Evolutionary conservation across 2,329 filamentous ascomycete species (phyloP).

Genomic region (Amauroascus verrucosus): DNA sequence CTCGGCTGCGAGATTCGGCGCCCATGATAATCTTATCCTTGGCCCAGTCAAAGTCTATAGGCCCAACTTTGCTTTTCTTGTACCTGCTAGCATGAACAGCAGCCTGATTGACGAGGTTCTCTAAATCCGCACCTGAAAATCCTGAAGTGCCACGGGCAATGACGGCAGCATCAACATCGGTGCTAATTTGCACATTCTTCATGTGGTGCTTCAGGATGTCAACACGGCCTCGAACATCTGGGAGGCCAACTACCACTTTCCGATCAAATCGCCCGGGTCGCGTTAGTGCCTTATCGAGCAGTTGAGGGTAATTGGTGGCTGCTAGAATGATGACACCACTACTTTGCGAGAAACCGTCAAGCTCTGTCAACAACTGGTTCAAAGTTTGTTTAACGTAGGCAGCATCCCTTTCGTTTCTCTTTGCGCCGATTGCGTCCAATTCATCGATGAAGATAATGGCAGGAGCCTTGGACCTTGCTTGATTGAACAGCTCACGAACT

Average conservation of each 20-base stretch:
- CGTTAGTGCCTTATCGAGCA: constrained; percentile 88
- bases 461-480: constrained; percentile 75
- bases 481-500: constrained; percentile 80
- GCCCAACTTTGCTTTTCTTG: constrained; percentile 63
- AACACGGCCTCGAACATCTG: constrained; percentile 85
- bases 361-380: constrained; percentile 90
- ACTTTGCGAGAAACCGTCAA: constrained; percentile 93
- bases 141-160: constrained; percentile 82
- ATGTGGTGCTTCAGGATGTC: constrained; percentile 90
- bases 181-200: constrained; percentile 71
- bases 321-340: constrained; percentile 92
- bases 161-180: constrained; percentile 71
- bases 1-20: constrained; percentile 76
- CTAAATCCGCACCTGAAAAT: constrained; percentile 88
- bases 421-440: constrained; percentile 85
- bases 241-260: constrained; percentile 76
- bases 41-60: constrained; percentile 86
- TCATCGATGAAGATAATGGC: constrained; percentile 95
- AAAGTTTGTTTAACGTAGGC: constrained; percentile 95
- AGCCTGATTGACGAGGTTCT: constrained; percentile 94
- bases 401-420: constrained; percentile 83
- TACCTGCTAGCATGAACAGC: constrained; percentile 88
- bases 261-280: constrained; percentile 93
- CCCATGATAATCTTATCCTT: constrained; percentile 98
- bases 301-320: constrained; percentile 90